Base-by-base conservation (phyloP, 2,329 filamentous ascomycete species). In the Colletotrichum sp. region DNA sequence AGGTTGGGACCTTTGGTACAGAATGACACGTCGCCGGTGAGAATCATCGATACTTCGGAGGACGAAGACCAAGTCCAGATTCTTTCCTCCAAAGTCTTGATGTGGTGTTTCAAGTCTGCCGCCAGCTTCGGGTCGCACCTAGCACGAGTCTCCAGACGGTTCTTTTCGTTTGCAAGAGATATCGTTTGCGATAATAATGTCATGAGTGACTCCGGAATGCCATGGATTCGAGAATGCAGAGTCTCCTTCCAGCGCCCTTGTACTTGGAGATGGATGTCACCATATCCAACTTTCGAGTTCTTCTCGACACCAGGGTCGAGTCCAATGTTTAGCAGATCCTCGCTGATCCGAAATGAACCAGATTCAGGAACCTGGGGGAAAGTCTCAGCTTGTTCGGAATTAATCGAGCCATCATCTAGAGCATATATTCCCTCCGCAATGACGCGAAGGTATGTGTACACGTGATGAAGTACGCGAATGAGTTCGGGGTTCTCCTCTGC, bases 211-310 rank as follows among this genome's bases (percentile, higher is more conserved):
- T 88, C 86, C 0, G 86, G 86, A 10, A 88, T 81, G 0, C 86
- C 86, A 28, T 87, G 88, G 5, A 88, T 87, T 26, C 86, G 83
- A 0, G 85, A 85, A 32, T 87, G 88, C 0, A 89, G 79, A 0
- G 86, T 87, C 1, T 82, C 80, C 1, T 83, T 81, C 81, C 84
- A 88, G 0, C 80, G 78, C 0, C 86, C 86, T 18, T 86, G 84
- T 1, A 83, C 75, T 67, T 87, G 82, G 8, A 88, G 82, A 34
- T 87, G 86, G 1, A 88, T 83, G 36, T 88, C 86, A 39, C 85
- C 86, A 49, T 87, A 86, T 1, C 85, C 86, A 67, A 85, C 78
- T 13, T 87, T 85, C 18, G 82, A 81, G 73, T 78, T 84, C 78
- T 79, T 85, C 49, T 36, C 79, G n/a, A 52, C 44, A 67, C 6